Evolutionary conservation across 306 rosid genomes (phyloP).

Genomic region (Ammopiptanthus mongolicus): DNA sequence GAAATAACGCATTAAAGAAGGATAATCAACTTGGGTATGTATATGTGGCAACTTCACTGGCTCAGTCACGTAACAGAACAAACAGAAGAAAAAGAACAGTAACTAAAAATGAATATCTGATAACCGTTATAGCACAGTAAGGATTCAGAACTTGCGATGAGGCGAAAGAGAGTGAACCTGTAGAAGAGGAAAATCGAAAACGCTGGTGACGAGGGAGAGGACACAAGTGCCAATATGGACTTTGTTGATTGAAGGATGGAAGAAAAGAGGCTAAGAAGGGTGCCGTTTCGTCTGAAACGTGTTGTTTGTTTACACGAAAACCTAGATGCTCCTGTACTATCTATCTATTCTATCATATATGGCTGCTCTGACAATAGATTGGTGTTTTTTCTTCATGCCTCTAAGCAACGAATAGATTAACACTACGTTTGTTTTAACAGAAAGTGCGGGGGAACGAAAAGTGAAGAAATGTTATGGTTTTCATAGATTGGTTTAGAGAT

Average conservation of each 20-base stretch:
- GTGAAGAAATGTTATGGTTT: no score
- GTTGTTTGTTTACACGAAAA: not conserved
- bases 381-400: no score
- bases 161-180: not conserved
- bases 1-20: not conserved
- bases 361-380: no score
- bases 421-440: no score
- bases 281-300: not conserved
- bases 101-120: not conserved
- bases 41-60: not conserved
- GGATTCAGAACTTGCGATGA: not conserved
- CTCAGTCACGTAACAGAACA: not conserved
- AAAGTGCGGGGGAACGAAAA: no score
- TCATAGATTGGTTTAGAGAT: no score
- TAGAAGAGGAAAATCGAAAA: not conserved
- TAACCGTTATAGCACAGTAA: not conserved
- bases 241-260: not conserved
- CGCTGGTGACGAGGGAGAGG: not conserved
- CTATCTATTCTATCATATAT: no score
- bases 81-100: not conserved
- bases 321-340: no score
- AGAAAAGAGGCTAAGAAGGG: not conserved
- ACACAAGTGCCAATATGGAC: not conserved
- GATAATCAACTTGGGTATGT: no score
- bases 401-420: no score